Percentiles rank a stretch among this genome's conserved stretches.
phyloP scores from a whole-genome alignment of 306 rosid species.

The Glycine tomentella region DNA sequence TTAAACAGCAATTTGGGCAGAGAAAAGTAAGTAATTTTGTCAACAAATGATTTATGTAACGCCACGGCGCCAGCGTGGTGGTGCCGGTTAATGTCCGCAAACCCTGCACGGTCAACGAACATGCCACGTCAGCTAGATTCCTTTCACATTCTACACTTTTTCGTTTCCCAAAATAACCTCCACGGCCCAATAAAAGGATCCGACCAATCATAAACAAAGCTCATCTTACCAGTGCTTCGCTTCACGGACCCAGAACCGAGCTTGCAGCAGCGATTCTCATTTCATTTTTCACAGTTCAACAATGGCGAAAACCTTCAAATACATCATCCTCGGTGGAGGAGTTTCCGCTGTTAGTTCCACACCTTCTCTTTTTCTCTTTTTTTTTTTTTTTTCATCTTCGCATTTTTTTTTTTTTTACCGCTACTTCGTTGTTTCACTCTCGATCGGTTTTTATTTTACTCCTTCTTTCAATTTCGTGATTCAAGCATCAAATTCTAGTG shows the following conservation, averaged over 20 bases:
- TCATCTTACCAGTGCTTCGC: background rate
- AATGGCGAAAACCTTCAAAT: constrained; percentile 88
- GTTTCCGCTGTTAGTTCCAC: constrained; percentile 84
- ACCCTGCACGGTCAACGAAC: constrained; percentile 30
- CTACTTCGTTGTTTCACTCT: background rate
- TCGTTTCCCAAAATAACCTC: constrained; percentile 48
- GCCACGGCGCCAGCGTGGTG: constrained; percentile 22
- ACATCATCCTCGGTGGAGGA: constrained; percentile 90
- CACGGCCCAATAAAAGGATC: constrained; percentile 35
- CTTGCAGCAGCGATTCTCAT: constrained; percentile 7
- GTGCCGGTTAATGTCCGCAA: constrained; percentile 30
- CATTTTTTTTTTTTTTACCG: background rate
- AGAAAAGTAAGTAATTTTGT: too few species aligned
- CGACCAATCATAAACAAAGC: background rate
- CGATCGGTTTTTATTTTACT: background rate
- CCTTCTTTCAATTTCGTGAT: background rate
- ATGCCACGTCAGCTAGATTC: constrained; percentile 62
- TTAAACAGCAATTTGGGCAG: too few species aligned
- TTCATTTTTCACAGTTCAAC: constrained; percentile 30
- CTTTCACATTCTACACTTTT: constrained; percentile 18
- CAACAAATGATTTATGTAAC: background rate
- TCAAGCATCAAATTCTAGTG: background rate
- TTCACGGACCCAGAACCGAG: background rate
- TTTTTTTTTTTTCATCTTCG: background rate
- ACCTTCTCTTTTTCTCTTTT: background rate